Conservation (phyloP, 192 early-diverging fungal species). For the Chytriomyces sp. region DNA sequence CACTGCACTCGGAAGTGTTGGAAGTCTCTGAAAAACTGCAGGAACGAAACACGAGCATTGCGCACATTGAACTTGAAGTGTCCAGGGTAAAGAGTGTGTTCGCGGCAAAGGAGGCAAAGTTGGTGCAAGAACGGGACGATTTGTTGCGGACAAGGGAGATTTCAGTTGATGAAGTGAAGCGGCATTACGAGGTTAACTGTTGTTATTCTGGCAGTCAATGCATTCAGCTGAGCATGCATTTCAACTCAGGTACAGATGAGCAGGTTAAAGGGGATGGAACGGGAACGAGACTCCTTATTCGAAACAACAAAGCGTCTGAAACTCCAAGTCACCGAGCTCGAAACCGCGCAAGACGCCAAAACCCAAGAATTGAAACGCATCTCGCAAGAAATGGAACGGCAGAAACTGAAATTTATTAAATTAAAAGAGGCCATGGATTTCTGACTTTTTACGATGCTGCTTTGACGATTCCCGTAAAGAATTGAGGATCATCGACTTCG, state of each 20-base stretch:
- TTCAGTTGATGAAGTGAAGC: conserved; percentile 35
- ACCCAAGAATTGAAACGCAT: conserved; percentile 46
- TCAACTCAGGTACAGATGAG: conserved; percentile 31
- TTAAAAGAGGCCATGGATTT: background rate
- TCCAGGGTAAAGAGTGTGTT: conserved; percentile 42
- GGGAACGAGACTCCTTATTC: conserved; percentile 46
- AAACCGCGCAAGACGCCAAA: conserved; percentile 24
- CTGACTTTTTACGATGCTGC: conserved; percentile 19
- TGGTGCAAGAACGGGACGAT: conserved; percentile 41
- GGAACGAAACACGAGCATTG: conserved; percentile 61
- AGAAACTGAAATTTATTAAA: conserved; percentile 36
- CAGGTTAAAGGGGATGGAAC: conserved; percentile 43
- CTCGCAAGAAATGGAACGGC: conserved; percentile 37
- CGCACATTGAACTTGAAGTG: conserved; percentile 60
- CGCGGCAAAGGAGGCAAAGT: conserved; percentile 53
- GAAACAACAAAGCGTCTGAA: conserved; percentile 37
- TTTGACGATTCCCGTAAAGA: conserved; percentile 34
- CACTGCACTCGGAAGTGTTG: conserved; percentile 43
- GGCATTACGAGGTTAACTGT: conserved; percentile 35
- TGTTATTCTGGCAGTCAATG: background rate
- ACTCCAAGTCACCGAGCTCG: conserved; percentile 26
- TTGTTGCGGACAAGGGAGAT: conserved; percentile 29
- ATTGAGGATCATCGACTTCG: conserved; percentile 39
- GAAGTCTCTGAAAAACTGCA: conserved; percentile 47
- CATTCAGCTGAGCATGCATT: background rate